Conservation (phyloP, 805 yeast species). For the Osmozyma mogii region DNA sequence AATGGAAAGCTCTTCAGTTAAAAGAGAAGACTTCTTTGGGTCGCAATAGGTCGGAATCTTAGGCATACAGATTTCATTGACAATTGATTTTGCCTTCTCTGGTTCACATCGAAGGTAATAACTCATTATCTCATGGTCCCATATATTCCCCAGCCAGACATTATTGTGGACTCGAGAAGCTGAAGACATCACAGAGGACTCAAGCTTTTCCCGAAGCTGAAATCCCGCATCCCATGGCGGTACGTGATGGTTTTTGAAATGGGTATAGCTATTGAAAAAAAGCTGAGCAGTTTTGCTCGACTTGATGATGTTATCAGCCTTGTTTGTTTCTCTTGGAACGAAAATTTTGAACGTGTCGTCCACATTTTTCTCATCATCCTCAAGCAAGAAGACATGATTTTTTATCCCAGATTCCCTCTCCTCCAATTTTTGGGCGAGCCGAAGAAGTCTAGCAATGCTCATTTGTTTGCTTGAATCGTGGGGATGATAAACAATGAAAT, state of each 20-base stretch:
- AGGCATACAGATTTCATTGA: too few species aligned
- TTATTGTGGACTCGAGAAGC: constrained; percentile 51
- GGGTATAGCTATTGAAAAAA: constrained; percentile 5
- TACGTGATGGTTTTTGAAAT: constrained; percentile 6
- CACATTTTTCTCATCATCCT: constrained; percentile 3
- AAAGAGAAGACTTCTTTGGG: constrained; percentile 9
- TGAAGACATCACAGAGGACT: constrained; percentile 74
- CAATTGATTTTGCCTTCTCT: too few species aligned
- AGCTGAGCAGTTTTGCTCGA: constrained; percentile 14
- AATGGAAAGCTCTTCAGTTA: constrained; percentile 1
- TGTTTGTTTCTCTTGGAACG: constrained; percentile 9
- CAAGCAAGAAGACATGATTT: constrained; percentile 17
- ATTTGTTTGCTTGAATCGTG: constrained; percentile 5
- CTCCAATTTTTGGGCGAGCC: constrained; percentile 29
- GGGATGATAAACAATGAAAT: constrained; percentile 57
- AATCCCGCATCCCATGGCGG: constrained; percentile 58
- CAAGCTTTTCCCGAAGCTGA: constrained; percentile 68
- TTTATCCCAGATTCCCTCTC: constrained; percentile 1
- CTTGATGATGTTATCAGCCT: constrained; percentile 6
- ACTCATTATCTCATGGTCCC: constrained; percentile 50
- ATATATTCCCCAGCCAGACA: constrained; percentile 78
- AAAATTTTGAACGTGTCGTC: constrained; percentile 4
- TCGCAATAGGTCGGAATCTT: constrained; percentile 9
- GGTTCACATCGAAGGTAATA: constrained; percentile 5
- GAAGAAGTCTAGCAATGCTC: constrained; percentile 25